Conservation (phyloP, 1,284 basidiomycete species). For the Acaromyces ingoldii region DNA sequence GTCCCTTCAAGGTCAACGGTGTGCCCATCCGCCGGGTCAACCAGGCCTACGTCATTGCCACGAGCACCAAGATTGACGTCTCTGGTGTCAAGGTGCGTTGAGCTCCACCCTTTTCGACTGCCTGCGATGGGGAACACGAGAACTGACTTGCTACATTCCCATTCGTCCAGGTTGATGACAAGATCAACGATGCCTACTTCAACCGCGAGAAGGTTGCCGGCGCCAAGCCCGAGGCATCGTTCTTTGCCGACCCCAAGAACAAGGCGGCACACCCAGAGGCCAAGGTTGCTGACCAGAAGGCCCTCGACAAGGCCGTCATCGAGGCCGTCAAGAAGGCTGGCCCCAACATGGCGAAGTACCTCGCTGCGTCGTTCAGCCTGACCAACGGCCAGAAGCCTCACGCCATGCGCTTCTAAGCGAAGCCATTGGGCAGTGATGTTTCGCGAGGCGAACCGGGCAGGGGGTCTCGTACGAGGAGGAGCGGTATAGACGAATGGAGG, state of each 20-base stretch:
- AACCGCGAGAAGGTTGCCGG: constrained; percentile 59
- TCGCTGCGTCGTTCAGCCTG: constrained; percentile 87
- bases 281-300: constrained; percentile 90
- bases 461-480: no score
- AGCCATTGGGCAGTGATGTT: background rate
- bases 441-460: no score
- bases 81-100: constrained; percentile 66
- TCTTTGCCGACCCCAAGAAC: constrained; percentile 84
- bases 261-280: constrained; percentile 86
- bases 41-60: constrained; percentile 99
- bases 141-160: background rate
- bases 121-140: no score
- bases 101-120: no score
- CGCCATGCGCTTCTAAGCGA: constrained; percentile 70
- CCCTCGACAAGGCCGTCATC: constrained; percentile 74
- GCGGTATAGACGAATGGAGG: no score
- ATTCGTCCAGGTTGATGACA: constrained; percentile 56
- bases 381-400: constrained; percentile 90
- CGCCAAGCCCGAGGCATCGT: constrained; percentile 91
- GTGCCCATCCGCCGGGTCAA: constrained; percentile 96
- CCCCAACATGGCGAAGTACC: constrained; percentile 86
- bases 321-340: constrained; percentile 81
- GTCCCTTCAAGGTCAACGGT: constrained; percentile 98
- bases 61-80: constrained; percentile 90
- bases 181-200: constrained; percentile 94